phyloP scores from a whole-genome alignment of 2,329 filamentous ascomycete genomes.

The Fusarium heterosporum region DNA sequence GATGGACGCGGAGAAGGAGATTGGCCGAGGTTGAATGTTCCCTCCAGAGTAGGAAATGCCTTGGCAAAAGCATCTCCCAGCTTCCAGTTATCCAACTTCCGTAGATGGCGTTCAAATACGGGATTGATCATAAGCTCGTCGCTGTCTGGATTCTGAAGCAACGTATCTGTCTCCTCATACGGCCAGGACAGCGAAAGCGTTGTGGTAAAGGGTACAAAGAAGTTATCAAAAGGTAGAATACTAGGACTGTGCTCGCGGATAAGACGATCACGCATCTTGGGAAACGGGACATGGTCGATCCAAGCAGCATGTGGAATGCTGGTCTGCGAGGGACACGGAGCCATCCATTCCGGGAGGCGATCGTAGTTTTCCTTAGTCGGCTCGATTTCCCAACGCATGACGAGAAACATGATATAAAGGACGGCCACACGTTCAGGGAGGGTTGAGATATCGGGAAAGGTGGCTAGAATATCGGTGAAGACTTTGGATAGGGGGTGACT shows the following conservation, averaged over 20 bases:
- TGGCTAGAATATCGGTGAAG: constrained; percentile 84
- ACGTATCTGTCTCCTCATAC: constrained; percentile 77
- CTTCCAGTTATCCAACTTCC: constrained; percentile 83
- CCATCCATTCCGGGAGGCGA: constrained; percentile 78
- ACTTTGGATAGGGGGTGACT: constrained; percentile 85
- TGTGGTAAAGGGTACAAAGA: constrained; percentile 84
- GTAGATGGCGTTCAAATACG: constrained; percentile 83
- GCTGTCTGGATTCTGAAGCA: constrained; percentile 68
- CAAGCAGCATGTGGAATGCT: constrained; percentile 78
- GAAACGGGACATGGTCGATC: constrained; percentile 86
- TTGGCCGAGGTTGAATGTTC: constrained; percentile 48
- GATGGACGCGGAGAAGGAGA: constrained; percentile 30
- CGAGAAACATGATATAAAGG: constrained; percentile 86
- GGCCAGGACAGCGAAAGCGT: constrained; percentile 86
- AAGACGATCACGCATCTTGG: constrained; percentile 77
- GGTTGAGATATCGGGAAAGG: constrained; percentile 83
- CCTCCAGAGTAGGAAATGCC: constrained; percentile 66
- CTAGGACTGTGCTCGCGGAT: constrained; percentile 60
- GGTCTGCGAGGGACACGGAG: constrained; percentile 74
- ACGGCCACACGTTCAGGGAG: constrained; percentile 86
- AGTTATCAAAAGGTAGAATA: constrained; percentile 78
- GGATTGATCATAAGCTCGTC: constrained; percentile 85
- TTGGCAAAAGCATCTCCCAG: constrained; percentile 76
- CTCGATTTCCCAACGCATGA: constrained; percentile 87
- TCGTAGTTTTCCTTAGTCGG: constrained; percentile 84